Evolutionary conservation across 805 yeast genomes (phyloP).

Genomic region (Cyberlindnera petersonii): DNA sequence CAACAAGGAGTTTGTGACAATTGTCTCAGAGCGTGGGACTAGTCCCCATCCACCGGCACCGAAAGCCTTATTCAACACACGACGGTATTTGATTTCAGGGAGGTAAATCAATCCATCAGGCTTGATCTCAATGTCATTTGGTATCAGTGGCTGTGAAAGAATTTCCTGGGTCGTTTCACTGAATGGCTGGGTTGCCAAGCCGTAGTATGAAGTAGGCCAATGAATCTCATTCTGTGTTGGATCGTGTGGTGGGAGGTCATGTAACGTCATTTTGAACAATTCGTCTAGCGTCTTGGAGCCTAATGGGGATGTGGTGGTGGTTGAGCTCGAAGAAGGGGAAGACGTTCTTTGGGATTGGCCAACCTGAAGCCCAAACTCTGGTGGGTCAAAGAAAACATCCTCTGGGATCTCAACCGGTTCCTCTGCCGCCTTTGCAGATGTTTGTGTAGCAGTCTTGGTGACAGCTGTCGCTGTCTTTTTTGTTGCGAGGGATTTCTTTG

Average conservation of each 20-base stretch:
- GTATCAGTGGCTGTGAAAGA: conserved; percentile 58
- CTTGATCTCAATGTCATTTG: conserved; percentile 82
- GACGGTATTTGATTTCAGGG: conserved; percentile 93
- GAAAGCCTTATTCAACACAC: conserved; percentile 84
- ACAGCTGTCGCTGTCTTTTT: conserved; percentile 4
- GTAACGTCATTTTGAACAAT: conserved; percentile 19
- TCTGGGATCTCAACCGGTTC: conserved; percentile 4
- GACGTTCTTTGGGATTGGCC: conserved; percentile 20
- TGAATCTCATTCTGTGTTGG: conserved; percentile 35
- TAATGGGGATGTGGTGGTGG: conserved; percentile 7
- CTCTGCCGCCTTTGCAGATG: conserved; percentile 3
- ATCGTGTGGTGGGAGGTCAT: conserved; percentile 22
- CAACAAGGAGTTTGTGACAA: conserved; percentile 66
- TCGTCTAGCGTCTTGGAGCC: conserved; percentile 20
- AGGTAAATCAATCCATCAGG: conserved; percentile 91
- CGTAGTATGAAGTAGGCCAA: conserved; percentile 87
- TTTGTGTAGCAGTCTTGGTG: background rate
- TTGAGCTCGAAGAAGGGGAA: background rate
- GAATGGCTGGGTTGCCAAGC: conserved; percentile 80
- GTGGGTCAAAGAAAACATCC: conserved; percentile 19
- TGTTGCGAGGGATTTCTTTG: conserved; percentile 1
- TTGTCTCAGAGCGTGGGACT: conserved; percentile 86
- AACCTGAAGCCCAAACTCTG: conserved; percentile 23
- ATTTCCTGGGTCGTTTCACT: conserved; percentile 52
- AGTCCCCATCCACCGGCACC: conserved; percentile 99